phyloP scores from a whole-genome alignment of 2,329 filamentous ascomycete genomes.

The Stachybotrys chlorohalonatus region DNA sequence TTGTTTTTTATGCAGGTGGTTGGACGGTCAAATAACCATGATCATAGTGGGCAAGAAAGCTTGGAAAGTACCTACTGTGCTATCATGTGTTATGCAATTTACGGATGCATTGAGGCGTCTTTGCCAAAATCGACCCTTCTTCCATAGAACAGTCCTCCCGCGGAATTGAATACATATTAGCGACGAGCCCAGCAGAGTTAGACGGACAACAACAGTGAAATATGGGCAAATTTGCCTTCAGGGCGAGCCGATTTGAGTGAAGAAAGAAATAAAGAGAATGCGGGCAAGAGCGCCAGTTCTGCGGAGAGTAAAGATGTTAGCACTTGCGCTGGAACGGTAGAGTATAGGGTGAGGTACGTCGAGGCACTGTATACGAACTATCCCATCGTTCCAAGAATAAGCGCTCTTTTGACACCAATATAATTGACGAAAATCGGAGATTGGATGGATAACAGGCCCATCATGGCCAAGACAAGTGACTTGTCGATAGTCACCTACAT shows the following conservation, averaged over 20 bases:
- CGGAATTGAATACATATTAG: conserved; percentile 8
- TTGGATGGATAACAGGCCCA: conserved; percentile 27
- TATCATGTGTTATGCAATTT: too few relatives aligned
- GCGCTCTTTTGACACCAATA: conserved; percentile 16
- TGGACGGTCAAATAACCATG: too few relatives aligned
- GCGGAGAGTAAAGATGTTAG: conserved; percentile 10
- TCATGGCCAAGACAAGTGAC: conserved; percentile 17
- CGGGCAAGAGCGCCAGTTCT: conserved; percentile 11
- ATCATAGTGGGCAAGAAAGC: too few relatives aligned
- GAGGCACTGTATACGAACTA: conserved; percentile 34
- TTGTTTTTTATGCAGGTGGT: too few relatives aligned
- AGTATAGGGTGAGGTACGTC: conserved; percentile 10
- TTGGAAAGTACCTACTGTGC: too few relatives aligned
- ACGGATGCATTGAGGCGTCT: too few relatives aligned
- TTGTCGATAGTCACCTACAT: conserved; percentile 1
- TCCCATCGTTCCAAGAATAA: conserved; percentile 33
- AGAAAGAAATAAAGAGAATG: conserved; percentile 11
- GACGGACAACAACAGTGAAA: background rate
- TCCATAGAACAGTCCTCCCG: too few relatives aligned
- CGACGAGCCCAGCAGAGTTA: conserved; percentile 4
- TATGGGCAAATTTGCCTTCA: conserved; percentile 3
- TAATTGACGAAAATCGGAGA: conserved; percentile 16
- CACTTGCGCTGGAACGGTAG: conserved; percentile 9
- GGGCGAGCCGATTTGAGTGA: conserved; percentile 8
- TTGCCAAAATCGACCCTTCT: too few relatives aligned